Conservation (phyloP, 306 rosid genomes). For the Prosopis cineraria region DNA sequence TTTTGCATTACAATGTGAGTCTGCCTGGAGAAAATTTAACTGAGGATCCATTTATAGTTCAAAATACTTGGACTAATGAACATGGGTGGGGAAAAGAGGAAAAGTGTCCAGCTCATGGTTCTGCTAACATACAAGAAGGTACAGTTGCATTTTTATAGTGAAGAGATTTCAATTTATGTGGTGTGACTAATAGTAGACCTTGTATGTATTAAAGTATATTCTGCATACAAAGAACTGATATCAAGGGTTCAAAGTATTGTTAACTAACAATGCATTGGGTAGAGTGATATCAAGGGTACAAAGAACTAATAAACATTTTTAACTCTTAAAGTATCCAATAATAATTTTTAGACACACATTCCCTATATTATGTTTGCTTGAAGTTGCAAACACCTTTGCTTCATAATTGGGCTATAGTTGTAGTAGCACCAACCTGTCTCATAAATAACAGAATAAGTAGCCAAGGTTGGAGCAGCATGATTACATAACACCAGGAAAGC, state of each 20-base stretch:
- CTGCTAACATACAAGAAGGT: conserved; percentile 63
- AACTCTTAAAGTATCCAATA: background rate
- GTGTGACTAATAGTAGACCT: background rate
- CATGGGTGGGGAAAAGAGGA: conserved; percentile 86
- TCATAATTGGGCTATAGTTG: background rate
- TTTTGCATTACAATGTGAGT: conserved; percentile 77
- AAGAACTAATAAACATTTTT: background rate
- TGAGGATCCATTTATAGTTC: conserved; percentile 74
- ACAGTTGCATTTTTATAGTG: conserved; percentile 21
- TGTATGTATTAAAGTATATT: conserved; percentile 30
- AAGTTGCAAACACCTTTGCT: conserved; percentile 13
- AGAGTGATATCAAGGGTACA: background rate
- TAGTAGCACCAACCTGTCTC: conserved; percentile 19
- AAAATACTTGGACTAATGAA: conserved; percentile 82
- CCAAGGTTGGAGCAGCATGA: conserved; percentile 9
- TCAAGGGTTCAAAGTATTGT: background rate
- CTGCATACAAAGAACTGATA: background rate
- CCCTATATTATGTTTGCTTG: background rate
- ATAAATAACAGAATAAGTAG: conserved; percentile 1
- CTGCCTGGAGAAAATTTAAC: conserved; percentile 80
- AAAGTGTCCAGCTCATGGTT: conserved; percentile 70
- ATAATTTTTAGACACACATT: background rate
- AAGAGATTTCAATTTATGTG: background rate
- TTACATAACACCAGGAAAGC: background rate
- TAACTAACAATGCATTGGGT: background rate